Percentiles rank a stretch among this genome's conserved stretches.
Evolutionary conservation across 306 rosid species (phyloP).

Genomic region (Vicia villosa): DNA sequence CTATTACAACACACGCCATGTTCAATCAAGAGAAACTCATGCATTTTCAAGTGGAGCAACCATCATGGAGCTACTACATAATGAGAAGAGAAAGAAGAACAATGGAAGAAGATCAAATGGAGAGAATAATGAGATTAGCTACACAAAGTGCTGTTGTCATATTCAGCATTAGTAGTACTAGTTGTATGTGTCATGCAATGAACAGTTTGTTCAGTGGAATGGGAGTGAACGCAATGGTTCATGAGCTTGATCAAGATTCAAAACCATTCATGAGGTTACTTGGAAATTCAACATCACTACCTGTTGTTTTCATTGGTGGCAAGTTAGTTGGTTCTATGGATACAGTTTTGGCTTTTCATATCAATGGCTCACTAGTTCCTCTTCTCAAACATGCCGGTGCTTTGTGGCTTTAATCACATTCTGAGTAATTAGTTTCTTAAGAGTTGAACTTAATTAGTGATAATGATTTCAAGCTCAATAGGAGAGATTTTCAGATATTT

Average conservation of each 20-base stretch:
- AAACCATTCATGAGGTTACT: conserved; percentile 57
- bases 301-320: conserved; percentile 83
- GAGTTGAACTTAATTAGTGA: no score
- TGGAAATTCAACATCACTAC: conserved; percentile 51
- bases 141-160: conserved; percentile 83
- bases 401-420: conserved; percentile 60
- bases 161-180: conserved; percentile 66
- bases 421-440: neutral
- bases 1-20: neutral
- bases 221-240: conserved; percentile 82
- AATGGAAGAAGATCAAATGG: conserved; percentile 50
- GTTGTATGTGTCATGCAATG: conserved; percentile 94
- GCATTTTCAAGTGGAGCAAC: conserved; percentile 60
- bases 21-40: conserved; percentile 24
- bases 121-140: conserved; percentile 62
- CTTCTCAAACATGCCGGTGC: conserved; percentile 93
- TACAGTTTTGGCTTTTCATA: conserved; percentile 84
- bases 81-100: conserved; percentile 16
- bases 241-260: conserved; percentile 73
- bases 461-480: neutral
- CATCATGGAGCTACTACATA: conserved; percentile 52
- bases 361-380: conserved; percentile 80
- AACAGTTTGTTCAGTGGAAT: conserved; percentile 82
- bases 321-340: conserved; percentile 82
- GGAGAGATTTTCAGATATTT: neutral